phyloP scores from a whole-genome alignment of 1,139 yeast species.

The Arxiozyma bovina region DNA sequence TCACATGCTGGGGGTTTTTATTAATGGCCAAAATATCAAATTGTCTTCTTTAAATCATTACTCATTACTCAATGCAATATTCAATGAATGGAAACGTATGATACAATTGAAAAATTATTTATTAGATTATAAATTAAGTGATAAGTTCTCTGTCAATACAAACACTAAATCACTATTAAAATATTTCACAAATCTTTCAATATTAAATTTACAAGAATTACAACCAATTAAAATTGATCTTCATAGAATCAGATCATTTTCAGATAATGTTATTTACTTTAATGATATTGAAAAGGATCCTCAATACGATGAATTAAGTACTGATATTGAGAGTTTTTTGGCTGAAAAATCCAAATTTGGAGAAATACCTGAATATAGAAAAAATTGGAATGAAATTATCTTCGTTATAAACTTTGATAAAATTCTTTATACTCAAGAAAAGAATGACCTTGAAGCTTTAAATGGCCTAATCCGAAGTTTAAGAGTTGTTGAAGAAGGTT shows the following conservation, averaged over 20 bases:
- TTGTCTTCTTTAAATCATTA: constrained; percentile 18
- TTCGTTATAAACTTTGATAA: constrained; percentile 60
- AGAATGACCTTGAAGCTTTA: constrained; percentile 37
- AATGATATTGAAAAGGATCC: constrained; percentile 67
- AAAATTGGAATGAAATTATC: constrained; percentile 68
- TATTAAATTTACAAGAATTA: constrained; percentile 16
- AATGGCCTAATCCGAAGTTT: constrained; percentile 41
- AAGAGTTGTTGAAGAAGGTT: constrained; percentile 43
- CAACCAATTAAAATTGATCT: constrained; percentile 30
- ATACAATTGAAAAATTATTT: background rate
- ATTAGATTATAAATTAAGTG: constrained; percentile 1
- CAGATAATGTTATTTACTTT: constrained; percentile 50
- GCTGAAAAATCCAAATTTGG: constrained; percentile 38
- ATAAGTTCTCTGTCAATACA: background rate
- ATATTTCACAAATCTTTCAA: constrained; percentile 18
- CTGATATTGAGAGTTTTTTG: constrained; percentile 39
- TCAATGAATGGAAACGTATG: constrained; percentile 1
- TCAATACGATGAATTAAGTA: constrained; percentile 41
- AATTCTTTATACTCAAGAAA: constrained; percentile 35
- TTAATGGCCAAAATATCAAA: constrained; percentile 49
- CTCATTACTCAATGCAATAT: constrained; percentile 16
- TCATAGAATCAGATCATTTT: constrained; percentile 25
- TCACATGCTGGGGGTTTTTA: constrained; percentile 41
- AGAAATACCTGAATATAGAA: constrained; percentile 58
- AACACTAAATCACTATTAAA: constrained; percentile 13